These are phyloP conservation scores for Boletus rufocinnamomeus DNA, from an alignment of 768 basidiomycete genomes.

Conservation along the genomic window DNA sequence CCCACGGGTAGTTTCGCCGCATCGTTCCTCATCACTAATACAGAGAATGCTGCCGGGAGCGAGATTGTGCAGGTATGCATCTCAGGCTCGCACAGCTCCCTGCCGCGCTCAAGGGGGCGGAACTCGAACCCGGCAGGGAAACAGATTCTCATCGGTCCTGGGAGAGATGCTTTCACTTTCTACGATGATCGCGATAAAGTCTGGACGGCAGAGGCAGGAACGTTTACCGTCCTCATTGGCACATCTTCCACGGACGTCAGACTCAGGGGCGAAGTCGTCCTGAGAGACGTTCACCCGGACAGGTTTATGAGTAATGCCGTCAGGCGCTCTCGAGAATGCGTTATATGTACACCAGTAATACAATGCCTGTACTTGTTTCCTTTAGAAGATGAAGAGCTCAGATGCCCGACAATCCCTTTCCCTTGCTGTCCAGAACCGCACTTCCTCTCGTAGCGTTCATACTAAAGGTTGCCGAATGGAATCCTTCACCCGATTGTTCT, in stretches of 20 bases:
- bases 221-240: not conserved
- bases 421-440: constrained; percentile 40
- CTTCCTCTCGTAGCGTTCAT: constrained; percentile 37
- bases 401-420: constrained; percentile 40
- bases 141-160: not conserved
- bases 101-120: not conserved
- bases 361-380: constrained; percentile 5
- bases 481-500: constrained; percentile 53
- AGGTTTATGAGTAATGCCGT: not conserved
- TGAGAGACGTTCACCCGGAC: not conserved
- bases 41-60: not conserved
- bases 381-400: constrained; percentile 20
- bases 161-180: not conserved
- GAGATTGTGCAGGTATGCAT: not conserved
- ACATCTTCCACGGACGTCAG: not conserved
- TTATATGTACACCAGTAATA: constrained; percentile 19
- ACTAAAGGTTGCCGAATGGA: constrained; percentile 28
- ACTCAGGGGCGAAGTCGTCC: not conserved
- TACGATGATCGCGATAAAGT: not conserved
- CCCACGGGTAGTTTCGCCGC: not conserved
- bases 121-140: not conserved
- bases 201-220: not conserved
- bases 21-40: not conserved
- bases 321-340: not conserved
- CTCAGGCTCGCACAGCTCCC: not conserved